These are phyloP conservation scores for Berkeleyomyces rouxiae DNA, from an alignment of 2,329 filamentous ascomycete species.

Conservation along the genomic window DNA sequence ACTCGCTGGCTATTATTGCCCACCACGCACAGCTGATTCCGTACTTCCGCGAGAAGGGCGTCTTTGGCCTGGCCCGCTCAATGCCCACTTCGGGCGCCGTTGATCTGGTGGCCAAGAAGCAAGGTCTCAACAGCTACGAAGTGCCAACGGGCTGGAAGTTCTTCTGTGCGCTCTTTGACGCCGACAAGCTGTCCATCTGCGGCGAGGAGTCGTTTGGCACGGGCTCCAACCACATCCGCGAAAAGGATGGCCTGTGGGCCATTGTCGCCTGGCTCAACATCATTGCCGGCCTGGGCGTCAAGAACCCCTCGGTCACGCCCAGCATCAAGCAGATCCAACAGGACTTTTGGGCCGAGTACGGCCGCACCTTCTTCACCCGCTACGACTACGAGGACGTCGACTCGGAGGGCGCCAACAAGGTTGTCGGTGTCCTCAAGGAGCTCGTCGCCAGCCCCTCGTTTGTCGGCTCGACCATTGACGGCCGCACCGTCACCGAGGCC, in stretches of 20 bases:
- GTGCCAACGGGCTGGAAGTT: constrained; percentile 99
- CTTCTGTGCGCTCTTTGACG: constrained; percentile 91
- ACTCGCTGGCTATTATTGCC: constrained; percentile 94
- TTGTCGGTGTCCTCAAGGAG: constrained; percentile 64
- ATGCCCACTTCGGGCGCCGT: constrained; percentile 97
- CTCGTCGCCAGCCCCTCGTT: constrained; percentile 61
- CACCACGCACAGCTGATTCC: constrained; percentile 93
- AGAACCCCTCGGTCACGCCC: constrained; percentile 61
- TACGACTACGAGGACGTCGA: constrained; percentile 98
- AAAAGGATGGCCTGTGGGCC: constrained; percentile 98
- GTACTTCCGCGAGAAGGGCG: constrained; percentile 95
- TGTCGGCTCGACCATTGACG: constrained; percentile 64
- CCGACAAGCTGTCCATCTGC: constrained; percentile 92
- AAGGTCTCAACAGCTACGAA: constrained; percentile 83
- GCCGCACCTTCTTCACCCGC: constrained; percentile 95
- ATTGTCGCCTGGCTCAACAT: constrained; percentile 98
- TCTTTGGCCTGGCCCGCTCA: constrained; percentile 85
- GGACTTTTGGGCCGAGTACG: constrained; percentile 93
- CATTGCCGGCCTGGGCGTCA: constrained; percentile 79
- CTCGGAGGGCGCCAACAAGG: constrained; percentile 76
- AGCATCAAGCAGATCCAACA: constrained; percentile 93
- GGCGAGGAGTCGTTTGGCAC: constrained; percentile 98
- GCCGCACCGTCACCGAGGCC: constrained; percentile 69
- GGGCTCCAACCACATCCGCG: constrained; percentile 94
- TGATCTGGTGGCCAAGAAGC: constrained; percentile 88